Conservation (phyloP, 192 early-diverging fungal genomes). For the Podila horticola region DNA sequence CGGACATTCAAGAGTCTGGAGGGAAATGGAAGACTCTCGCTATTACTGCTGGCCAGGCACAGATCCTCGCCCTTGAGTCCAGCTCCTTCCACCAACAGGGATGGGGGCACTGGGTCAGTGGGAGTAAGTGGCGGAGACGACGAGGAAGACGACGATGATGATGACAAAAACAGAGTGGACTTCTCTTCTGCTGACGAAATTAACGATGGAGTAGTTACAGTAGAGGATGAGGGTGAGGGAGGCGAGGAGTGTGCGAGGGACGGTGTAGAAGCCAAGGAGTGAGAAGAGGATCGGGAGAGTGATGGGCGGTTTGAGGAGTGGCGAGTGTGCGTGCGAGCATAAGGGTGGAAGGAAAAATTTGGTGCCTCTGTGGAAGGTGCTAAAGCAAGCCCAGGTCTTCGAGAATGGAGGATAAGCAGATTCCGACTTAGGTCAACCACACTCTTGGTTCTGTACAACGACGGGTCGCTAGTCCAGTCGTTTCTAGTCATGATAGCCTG, state of each 20-base stretch:
- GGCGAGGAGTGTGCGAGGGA: neutral
- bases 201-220: neutral
- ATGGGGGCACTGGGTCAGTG: neutral
- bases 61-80: neutral
- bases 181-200: neutral
- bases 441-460: neutral
- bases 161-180: neutral
- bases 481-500: neutral
- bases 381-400: neutral
- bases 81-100: neutral
- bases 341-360: neutral
- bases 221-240: conserved; percentile 1
- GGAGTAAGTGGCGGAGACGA: neutral
- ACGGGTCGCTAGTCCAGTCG: neutral
- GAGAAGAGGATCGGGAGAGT: neutral
- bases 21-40: neutral
- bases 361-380: neutral
- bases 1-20: neutral
- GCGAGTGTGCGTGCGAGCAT: neutral
- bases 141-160: neutral
- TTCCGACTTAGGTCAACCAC: neutral
- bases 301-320: neutral
- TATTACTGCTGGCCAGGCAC: neutral
- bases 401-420: conserved; percentile 2
- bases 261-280: neutral